phyloP scores from a whole-genome alignment of 352 stramenopile species.

The Phytophthora palmivora region DNA sequence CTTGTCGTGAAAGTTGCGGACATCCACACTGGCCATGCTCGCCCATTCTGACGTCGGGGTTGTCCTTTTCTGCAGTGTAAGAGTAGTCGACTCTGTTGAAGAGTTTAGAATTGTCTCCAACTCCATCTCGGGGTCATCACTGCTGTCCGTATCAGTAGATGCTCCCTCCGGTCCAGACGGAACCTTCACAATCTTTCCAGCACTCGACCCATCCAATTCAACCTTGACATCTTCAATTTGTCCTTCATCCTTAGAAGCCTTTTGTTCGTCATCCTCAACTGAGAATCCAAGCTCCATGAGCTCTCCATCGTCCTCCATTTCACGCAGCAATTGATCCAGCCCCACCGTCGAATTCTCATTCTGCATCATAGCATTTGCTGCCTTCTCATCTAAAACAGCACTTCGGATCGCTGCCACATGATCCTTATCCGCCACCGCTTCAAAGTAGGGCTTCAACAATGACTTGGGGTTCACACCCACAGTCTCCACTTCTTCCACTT shows the following conservation, averaged over 20 bases:
- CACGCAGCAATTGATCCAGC: conserved; percentile 71
- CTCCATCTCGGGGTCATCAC: conserved; percentile 53
- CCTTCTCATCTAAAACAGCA: conserved; percentile 72
- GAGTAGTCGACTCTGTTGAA: conserved; percentile 9
- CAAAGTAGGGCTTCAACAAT: conserved; percentile 75
- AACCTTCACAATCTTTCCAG: conserved; percentile 1
- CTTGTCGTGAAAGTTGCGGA: conserved; percentile 86
- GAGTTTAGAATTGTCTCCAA: conserved; percentile 59
- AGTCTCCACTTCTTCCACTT: conserved; percentile 22
- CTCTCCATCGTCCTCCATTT: conserved; percentile 77
- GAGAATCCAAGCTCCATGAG: conserved; percentile 67
- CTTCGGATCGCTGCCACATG: conserved; percentile 61
- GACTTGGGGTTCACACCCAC: conserved; percentile 63
- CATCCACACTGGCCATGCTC: conserved; percentile 70
- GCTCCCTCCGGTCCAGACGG: not conserved
- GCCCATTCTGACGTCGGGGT: conserved; percentile 66
- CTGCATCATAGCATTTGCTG: conserved; percentile 57
- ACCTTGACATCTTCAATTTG: conserved; percentile 2
- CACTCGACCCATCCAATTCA: not conserved
- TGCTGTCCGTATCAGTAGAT: conserved; percentile 2
- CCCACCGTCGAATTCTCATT: conserved; percentile 61
- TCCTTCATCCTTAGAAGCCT: conserved; percentile 16
- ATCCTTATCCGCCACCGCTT: conserved; percentile 61
- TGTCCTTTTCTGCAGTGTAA: conserved; percentile 28
- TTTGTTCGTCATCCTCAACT: conserved; percentile 43